Evolutionary conservation across 805 yeast genomes (phyloP), one percentile per base, ranked within the genome.

Genomic region (Kluyveromyces dobzhanskii): DNA sequence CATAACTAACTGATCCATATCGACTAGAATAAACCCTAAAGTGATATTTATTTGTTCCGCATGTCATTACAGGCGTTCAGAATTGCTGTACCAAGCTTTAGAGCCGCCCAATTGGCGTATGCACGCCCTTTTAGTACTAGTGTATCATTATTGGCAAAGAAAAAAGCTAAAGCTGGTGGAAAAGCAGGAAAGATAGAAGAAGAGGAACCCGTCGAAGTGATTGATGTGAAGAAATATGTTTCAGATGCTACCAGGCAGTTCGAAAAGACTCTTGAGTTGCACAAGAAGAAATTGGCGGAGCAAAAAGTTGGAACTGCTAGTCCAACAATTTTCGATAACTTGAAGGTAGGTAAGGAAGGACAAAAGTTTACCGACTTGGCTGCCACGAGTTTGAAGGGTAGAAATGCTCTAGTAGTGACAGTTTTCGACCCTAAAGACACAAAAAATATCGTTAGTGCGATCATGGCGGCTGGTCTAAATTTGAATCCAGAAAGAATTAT

Each of bases 351-450:
- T 31, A 66, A 71, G 11, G 66, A 70, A 37, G 57, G 64, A 6
- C 56, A 54, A 2, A 69, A 69, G 2, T 81, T 80, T 54, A 71
- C 76, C 2, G 67, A 77, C 23, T 61, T 85, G 21, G 95, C 95
- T 1, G 80, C 79, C 44, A 80, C 90, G 3, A 64, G 81, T 0
- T 48, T 76, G 38, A 80, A 80, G 48, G 92, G 90, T 5, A 66
- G 70, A 19, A 71, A 84, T 49, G 69, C 76, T 48, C 66, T 85
- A 38, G 61, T 74, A 24, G 75, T 90, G n/a, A 86, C 95, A 0
- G 88, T 87, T 2, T 90, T 81, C 59, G 96, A 90, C 53, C 94
- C 95, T 5, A 70, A 69, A 37, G 72, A 84, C 47, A 70, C 76
- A 29, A 81, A 85, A 49, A 70, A 73, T 44, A 73, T 90, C 21